A percentile compares a stretch with the other conserved stretches of the same genome.
These are phyloP conservation scores for Omphalotus olearius DNA, from an alignment of 1,284 basidiomycete species.

Conservation along the genomic window DNA sequence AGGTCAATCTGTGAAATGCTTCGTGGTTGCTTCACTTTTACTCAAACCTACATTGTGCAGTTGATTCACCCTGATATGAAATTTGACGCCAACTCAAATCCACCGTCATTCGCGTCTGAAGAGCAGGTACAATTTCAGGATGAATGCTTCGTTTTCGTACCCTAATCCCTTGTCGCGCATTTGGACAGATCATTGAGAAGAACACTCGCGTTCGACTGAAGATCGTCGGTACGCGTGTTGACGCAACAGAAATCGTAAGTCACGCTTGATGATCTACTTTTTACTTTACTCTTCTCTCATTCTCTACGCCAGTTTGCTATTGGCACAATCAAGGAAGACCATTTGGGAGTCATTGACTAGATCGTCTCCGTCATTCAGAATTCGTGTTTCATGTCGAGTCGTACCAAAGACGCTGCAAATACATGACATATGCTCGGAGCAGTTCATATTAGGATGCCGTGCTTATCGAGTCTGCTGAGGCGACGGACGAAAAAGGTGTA, in stretches of 20 bases:
- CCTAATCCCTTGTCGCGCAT: conserved; percentile 1
- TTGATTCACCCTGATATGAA: conserved; percentile 90
- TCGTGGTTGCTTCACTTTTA: conserved; percentile 15
- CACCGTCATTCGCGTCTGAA: conserved; percentile 86
- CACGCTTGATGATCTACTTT: background rate
- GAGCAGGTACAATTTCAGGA: conserved; percentile 57
- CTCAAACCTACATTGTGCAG: conserved; percentile 35
- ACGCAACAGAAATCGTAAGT: conserved; percentile 94
- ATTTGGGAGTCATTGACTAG: conserved; percentile 15
- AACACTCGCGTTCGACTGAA: conserved; percentile 90
- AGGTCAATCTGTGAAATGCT: conserved; percentile 45
- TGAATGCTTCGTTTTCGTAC: conserved; percentile 1
- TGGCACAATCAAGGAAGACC: conserved; percentile 15
- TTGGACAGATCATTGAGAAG: conserved; percentile 82
- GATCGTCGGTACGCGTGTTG: conserved; percentile 95
- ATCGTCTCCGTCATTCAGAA: background rate
- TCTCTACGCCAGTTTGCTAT: conserved; percentile 10
- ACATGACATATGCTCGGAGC: no score
- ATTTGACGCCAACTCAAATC: conserved; percentile 91
- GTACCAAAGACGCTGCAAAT: no score
- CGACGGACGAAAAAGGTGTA: no score
- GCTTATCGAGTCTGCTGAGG: no score
- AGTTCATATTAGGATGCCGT: no score
- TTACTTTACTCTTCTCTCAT: background rate
- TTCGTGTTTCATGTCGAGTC: no score